Base-by-base conservation (phyloP, 1,139 yeast species). In the Pichia sp. region DNA sequence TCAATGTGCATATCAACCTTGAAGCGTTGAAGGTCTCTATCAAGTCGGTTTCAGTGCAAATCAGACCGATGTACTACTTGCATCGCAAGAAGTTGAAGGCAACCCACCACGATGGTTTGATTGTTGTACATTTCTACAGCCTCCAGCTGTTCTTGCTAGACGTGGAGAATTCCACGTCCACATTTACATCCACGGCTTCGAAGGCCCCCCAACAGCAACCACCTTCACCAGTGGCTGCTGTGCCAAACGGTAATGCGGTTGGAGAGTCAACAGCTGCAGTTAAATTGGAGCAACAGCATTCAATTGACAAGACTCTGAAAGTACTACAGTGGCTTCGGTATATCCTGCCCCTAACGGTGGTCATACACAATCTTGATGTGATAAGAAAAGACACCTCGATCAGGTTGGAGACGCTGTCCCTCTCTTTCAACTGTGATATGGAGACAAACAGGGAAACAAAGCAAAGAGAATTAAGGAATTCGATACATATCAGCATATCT, bases 21-120 rank as follows among this genome's bases (percentile, higher is more conserved):
- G 8, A 48, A 6, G 13, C 23, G 3, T 19, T 41, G 8, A 19
- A 42, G 3, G 31, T 61, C 3, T 36, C 51, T 5, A 54, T 58
- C 10, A 42, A 55, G 2, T 59, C 64, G 5, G 46, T 60, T 8
- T 50, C 54, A 4, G 8, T 61, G 2, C 53, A 49, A 44, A 43
- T 61, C 11, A 48, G 58, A 11, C 59, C 62, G 5, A 43, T 57
- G 49, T 57, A 56, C 41, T 54, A 50, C 11, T 45, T 56, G 16
- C 59, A 57, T 32, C 40, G 57, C 45, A 50, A 48, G n/a, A 58
- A 57, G 40, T 41, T 58, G 16, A 46, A 52, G 40, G 55, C 60
- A 3, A 55, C 57, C 2, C 60, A 56, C 46, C 60, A 60, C 43
- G 61, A 58, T 42, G 60, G 61, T 5, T 47, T 59, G 32, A 54